Percentiles rank a stretch among this genome's conserved stretches.
Conservation (phyloP, 352 stramenopile species). For the Pythium brachiatum region DNA sequence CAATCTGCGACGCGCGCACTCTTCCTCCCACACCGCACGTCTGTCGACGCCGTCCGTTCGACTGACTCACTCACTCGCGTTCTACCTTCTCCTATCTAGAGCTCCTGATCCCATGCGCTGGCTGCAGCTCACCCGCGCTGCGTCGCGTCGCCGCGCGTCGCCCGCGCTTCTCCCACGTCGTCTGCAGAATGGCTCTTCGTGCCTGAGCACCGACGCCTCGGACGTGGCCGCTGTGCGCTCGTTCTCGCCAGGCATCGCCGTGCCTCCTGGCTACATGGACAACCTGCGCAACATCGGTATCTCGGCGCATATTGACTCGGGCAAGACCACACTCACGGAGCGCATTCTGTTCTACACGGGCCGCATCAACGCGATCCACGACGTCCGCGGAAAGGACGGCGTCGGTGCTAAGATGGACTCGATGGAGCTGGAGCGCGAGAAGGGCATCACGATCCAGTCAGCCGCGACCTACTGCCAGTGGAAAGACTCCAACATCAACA, state of each 20-base stretch:
- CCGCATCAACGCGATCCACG: conserved; percentile 96
- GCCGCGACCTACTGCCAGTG: conserved; percentile 96
- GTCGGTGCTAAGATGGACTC: conserved; percentile 99
- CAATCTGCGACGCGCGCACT: conserved; percentile 24
- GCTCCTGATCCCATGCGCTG: conserved; percentile 41
- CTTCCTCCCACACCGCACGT: not conserved
- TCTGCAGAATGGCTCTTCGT: conserved; percentile 10
- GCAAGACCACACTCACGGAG: conserved; percentile 99
- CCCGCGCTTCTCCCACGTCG: conserved; percentile 25
- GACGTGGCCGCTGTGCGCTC: conserved; percentile 29
- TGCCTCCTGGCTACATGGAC: conserved; percentile 75
- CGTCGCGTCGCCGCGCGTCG: conserved; percentile 22
- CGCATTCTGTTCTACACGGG: conserved; percentile 99
- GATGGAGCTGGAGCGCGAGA: conserved; percentile 99
- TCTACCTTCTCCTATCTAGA: not conserved
- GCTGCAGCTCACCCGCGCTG: conserved; percentile 51
- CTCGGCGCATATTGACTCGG: conserved; percentile 96
- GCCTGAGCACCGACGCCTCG: conserved; percentile 9
- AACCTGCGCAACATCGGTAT: conserved; percentile 95
- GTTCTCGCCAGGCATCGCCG: conserved; percentile 39
- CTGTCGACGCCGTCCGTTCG: too few species aligned
- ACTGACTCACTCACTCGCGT: not conserved
- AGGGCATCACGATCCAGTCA: conserved; percentile 99
- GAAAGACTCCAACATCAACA: conserved; percentile 99
- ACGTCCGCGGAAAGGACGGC: conserved; percentile 96